Conservation (phyloP, 1,139 yeast genomes). For the Sugiyamaella paludigena region DNA sequence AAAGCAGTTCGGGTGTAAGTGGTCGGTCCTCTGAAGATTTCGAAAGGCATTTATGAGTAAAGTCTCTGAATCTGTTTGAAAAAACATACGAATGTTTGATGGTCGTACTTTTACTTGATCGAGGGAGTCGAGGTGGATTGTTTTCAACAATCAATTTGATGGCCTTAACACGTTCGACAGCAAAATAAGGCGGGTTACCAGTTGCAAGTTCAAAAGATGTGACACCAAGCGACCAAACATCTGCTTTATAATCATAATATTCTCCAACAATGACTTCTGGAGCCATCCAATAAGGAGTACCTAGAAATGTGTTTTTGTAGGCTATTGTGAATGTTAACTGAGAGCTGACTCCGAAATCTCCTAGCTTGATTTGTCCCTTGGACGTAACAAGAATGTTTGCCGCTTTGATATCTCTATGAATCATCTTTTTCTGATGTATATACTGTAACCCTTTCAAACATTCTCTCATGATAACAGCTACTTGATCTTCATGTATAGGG, state of each 20-base stretch:
- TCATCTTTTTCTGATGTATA: slow-evolving; percentile 72
- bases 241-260: slow-evolving; percentile 85
- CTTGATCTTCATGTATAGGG: background rate
- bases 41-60: slow-evolving; percentile 56
- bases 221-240: slow-evolving; percentile 93
- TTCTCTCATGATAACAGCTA: background rate
- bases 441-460: background rate
- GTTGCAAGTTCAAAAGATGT: slow-evolving; percentile 85
- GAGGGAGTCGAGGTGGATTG: slow-evolving; percentile 61
- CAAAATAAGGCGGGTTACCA: slow-evolving; percentile 93
- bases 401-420: slow-evolving; percentile 96
- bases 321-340: slow-evolving; percentile 94
- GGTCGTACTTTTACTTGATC: slow-evolving; percentile 20
- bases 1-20: slow-evolving; percentile 27
- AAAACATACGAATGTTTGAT: slow-evolving; percentile 34
- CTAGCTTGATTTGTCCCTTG: slow-evolving; percentile 80
- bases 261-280: slow-evolving; percentile 85
- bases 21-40: slow-evolving; percentile 54
- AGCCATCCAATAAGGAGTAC: slow-evolving; percentile 98
- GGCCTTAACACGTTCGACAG: slow-evolving; percentile 80
- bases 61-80: slow-evolving; percentile 55
- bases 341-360: slow-evolving; percentile 97
- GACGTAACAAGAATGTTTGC: slow-evolving; percentile 82
- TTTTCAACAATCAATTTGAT: slow-evolving; percentile 67
- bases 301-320: slow-evolving; percentile 72